Base-by-base conservation (phyloP, 1,139 yeast species). In the Sugiyamaella paludigena region DNA sequence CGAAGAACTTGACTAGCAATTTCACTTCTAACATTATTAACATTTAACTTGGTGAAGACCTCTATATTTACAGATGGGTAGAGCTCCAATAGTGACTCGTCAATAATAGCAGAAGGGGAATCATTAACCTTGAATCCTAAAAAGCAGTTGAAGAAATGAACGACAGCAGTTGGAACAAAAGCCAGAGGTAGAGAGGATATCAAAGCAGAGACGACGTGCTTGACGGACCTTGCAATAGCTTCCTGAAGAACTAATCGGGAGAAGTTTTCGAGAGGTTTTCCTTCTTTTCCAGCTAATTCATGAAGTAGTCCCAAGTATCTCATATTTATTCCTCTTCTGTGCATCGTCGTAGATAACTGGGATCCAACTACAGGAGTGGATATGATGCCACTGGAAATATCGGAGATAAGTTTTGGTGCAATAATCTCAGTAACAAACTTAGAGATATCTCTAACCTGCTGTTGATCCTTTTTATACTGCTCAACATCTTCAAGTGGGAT, bases 281-380 rank as follows among this genome's bases (percentile, higher is more conserved):
- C 50, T 19, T 51, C 45, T 39, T 49, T 43, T 36, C 48, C 43
- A 9, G 59, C 59, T 15, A 54, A 40, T 1, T 46, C 46, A 37
- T 55, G 50, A 2, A 67, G 40, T 2, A 38, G 70, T 53, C 97
- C 97, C 61, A 92, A 75, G 64, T 92, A 91, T 70, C 98, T 84
- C 72, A 91, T 66, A 67, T 88, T 91, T 64, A 92, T 84, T 74
- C 98, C 98, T 47, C 75, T 74, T 59, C 79, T 79, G 68, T 92
- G 98, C 68, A 92, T 70, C 48, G 77, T 67, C 36, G 75, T 73
- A 29, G 88, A 73, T 61, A 92, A 77, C 60, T 89, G 92, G 4
- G 70, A 65, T 54, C 98, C 96, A 63, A 88, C 96, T 53, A 87
- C 74, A 41, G 96, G 96, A 33, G 83, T 76, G 45, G 83, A 75